Base-by-base conservation (phyloP, 768 basidiomycete genomes). In the Naganishia vaughanmartiniae region DNA sequence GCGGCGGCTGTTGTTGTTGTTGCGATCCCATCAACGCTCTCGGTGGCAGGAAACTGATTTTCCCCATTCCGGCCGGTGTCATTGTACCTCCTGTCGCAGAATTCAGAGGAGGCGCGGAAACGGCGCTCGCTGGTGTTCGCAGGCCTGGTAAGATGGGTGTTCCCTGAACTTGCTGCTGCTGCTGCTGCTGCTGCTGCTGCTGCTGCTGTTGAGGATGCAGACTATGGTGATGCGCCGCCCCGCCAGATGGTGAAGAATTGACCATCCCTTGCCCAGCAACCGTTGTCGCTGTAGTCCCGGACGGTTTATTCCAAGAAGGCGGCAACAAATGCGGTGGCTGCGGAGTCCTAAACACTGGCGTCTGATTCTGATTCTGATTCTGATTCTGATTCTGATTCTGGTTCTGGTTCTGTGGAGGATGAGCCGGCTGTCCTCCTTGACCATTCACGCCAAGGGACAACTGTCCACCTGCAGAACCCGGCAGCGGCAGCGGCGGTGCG, bases 251-350 rank as follows among this genome's bases (percentile, higher is more conserved):
- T 28, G 57, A 24, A 36, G 34, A 58, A 58, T 3, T 34, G 57
- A 51, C 14, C n/a, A 58, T 36, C 21, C 36, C 36, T n/a, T 56
- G 26, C 19, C 55, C 55, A 33, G 54, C 33, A 9, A 1, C 54
- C 15, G 15, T 33, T 31, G 54, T 56, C 30, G 54, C 33, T 15
- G 30, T 31, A 4, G 30, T 33, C 30, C 15, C 30, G n/a, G 57
- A 36, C 31, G 57, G 57, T 39, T 39, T 58, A 14, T 39, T 58
- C 57, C 57, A 58, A 28, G 57, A 58, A 21, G 57, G 57, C n/a
- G 57, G 57, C 11, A 58, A 24, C 21, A 58, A 24, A 15, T 36
- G 33, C 3, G 54, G 54, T 30, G 33, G 33, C 54, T 56, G 54
- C 15, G 54, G 54, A 31, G 54, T 56, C 54, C 17, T 63, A 26